Base-by-base conservation (phyloP, 2,329 filamentous ascomycete species). In the Drechslera avenae region DNA sequence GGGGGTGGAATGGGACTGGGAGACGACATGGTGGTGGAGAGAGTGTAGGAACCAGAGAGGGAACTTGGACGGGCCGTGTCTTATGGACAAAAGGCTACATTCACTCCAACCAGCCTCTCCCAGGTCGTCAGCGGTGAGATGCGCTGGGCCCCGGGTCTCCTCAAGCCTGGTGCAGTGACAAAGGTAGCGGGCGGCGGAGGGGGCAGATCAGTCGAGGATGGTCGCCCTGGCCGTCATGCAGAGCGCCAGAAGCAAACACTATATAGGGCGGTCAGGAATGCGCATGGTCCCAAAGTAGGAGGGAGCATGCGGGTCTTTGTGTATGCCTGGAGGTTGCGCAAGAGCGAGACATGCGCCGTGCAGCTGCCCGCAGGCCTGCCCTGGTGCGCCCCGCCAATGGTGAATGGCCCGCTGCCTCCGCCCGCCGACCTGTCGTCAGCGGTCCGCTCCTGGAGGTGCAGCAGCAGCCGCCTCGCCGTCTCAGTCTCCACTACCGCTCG, bases 1-100 rank as follows among this genome's bases (percentile, higher is more conserved):
- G 71, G 68, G 47, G 67, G 66, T 28, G 69, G 68, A 50, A 72
- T 71, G 44, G 71, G 68, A 50, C 65, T 64, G 36, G 67, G 68
- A 33, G 69, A 68, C 44, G 70, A 68, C 71, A 73, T 74, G 62
- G 50, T 39, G 39, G 41, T 9, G 36, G 46, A 31, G 44, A 19
- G 32, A 8, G 28, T 28, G 35, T 26, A 33, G 39, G 36, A 14
- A 17, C 8, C 30, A 23, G 16, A 16, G 42, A 14, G 16, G 9
- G 10, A 10, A 10, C 34, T 16, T 17, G 17, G 5, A 21, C 13
- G 4, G 19, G 17, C 19, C 34, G 9, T 34, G 10, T 14, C 34
- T 35, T 28, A 13, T 31, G 5, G 7, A 17, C 30, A 34, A 28
- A 34, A 37, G 21, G 12, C 21, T 12, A 13, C 47, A 12, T 37